These are phyloP conservation scores for Acer yangbiense DNA, from an alignment of 345 rosid genomes.

Conservation along the genomic window DNA sequence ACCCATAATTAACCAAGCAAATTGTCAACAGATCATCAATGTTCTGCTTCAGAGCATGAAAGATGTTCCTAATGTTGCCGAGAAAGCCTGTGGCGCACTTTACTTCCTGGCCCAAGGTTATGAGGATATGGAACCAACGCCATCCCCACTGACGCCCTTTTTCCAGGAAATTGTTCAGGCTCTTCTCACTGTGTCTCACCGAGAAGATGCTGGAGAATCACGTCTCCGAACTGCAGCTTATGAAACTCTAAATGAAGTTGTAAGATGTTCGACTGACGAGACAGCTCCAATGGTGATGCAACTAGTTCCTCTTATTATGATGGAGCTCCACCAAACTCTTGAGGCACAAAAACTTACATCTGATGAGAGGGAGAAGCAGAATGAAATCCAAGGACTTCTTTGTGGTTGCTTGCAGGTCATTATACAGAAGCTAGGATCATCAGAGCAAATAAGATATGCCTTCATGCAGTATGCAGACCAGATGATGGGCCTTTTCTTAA, in stretches of 20 bases:
- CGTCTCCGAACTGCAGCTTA: conserved; percentile 77
- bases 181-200: conserved; percentile 40
- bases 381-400: conserved; percentile 47
- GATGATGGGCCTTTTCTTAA: conserved; percentile 45
- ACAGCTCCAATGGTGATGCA: conserved; percentile 41
- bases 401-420: conserved; percentile 51
- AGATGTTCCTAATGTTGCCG: conserved; percentile 73
- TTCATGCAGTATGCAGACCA: conserved; percentile 48
- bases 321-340: conserved; percentile 42
- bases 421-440: conserved; percentile 43
- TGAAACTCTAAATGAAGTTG: conserved; percentile 72
- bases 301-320: conserved; percentile 37
- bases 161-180: conserved; percentile 50
- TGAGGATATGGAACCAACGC: conserved; percentile 51
- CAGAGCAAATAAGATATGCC: conserved; percentile 34
- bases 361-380: conserved; percentile 41
- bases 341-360: conserved; percentile 36
- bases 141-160: conserved; percentile 38
- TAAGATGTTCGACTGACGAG: conserved; percentile 59
- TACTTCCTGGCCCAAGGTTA: conserved; percentile 74
- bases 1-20: conserved; percentile 61
- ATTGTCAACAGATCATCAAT: conserved; percentile 79
- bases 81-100: conserved; percentile 77
- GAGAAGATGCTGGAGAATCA: conserved; percentile 72
- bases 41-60: conserved; percentile 74